Percentiles rank a stretch among this genome's conserved stretches.
phyloP scores from a whole-genome alignment of 768 basidiomycete species.

The Russula compacta region DNA sequence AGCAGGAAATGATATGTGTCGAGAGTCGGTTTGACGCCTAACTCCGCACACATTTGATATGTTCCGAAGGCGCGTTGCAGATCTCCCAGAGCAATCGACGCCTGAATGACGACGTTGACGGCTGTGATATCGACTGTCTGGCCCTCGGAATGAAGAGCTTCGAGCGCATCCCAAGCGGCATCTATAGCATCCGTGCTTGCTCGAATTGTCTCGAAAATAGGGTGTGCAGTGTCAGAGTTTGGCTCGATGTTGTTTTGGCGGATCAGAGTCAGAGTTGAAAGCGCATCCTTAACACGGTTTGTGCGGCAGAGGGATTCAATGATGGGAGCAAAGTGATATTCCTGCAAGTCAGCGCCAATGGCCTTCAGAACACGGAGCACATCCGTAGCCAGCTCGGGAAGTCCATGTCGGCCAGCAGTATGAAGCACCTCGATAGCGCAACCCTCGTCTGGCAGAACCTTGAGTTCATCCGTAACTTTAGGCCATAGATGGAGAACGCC shows the following conservation, averaged over 20 bases:
- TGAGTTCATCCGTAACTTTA: conserved; percentile 41
- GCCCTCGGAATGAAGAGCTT: conserved; percentile 47
- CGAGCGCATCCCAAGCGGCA: conserved; percentile 51
- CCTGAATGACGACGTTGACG: conserved; percentile 61
- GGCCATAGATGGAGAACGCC: conserved; percentile 61
- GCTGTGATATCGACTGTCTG: conserved; percentile 45
- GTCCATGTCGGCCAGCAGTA: conserved; percentile 65
- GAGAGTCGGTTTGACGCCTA: conserved; percentile 46
- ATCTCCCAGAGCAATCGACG: conserved; percentile 51
- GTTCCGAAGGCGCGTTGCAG: conserved; percentile 68
- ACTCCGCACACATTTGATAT: conserved; percentile 55
- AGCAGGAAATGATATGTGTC: conserved; percentile 66
- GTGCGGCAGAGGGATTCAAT: conserved; percentile 62
- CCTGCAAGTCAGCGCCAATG: conserved; percentile 42
- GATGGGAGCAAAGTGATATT: conserved; percentile 71
- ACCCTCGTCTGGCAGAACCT: conserved; percentile 64
- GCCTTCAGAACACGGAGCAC: conserved; percentile 48
- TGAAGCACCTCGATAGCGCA: conserved; percentile 59
- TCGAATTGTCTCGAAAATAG: conserved; percentile 43
- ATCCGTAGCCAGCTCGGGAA: conserved; percentile 57
- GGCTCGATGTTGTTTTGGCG: conserved; percentile 44
- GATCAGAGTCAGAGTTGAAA: conserved; percentile 52
- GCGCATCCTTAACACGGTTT: conserved; percentile 50
- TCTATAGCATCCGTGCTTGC: conserved; percentile 48
- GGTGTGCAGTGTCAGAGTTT: conserved; percentile 40